Evolutionary conservation across 208 protist genomes (phyloP).

Genomic region (Acanthamoeba royreba): DNA sequence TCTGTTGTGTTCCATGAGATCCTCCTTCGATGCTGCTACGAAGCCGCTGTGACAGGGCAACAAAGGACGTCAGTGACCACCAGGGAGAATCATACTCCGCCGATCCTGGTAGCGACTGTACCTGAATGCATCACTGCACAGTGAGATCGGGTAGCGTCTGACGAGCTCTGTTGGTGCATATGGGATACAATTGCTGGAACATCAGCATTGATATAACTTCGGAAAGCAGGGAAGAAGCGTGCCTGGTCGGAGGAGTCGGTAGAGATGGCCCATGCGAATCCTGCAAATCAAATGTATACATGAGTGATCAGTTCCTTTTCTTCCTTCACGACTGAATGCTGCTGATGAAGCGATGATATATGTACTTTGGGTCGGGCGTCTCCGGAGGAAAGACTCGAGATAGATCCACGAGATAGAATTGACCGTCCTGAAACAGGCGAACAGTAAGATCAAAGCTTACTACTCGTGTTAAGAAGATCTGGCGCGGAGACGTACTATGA

Average conservation of each 20-base stretch:
- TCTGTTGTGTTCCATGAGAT: not conserved
- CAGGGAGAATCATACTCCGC: too few relatives aligned
- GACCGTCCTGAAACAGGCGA: not conserved
- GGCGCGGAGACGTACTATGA: not conserved
- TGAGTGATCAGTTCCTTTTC: too few relatives aligned
- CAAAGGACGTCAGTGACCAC: too few relatives aligned
- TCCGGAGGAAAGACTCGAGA: not conserved
- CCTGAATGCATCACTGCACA: conserved; percentile 32
- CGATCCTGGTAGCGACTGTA: not conserved
- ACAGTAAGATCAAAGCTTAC: too few relatives aligned
- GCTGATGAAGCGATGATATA: too few relatives aligned
- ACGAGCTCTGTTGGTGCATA: conserved; percentile 15
- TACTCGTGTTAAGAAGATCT: not conserved
- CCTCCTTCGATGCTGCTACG: not conserved
- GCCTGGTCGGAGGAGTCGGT: not conserved
- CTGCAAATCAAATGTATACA: too few relatives aligned
- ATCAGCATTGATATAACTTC: too few relatives aligned
- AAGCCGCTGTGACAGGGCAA: too few relatives aligned
- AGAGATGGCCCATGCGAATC: not conserved
- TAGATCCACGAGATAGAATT: conserved; percentile 1
- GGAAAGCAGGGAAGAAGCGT: not conserved
- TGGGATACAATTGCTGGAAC: too few relatives aligned
- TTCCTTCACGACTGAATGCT: too few relatives aligned
- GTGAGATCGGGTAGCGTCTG: not conserved
- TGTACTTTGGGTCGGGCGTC: not conserved